Evolutionary conservation across 1,139 yeast genomes (phyloP).

Genomic region (Candida pseudoviswanathii): DNA sequence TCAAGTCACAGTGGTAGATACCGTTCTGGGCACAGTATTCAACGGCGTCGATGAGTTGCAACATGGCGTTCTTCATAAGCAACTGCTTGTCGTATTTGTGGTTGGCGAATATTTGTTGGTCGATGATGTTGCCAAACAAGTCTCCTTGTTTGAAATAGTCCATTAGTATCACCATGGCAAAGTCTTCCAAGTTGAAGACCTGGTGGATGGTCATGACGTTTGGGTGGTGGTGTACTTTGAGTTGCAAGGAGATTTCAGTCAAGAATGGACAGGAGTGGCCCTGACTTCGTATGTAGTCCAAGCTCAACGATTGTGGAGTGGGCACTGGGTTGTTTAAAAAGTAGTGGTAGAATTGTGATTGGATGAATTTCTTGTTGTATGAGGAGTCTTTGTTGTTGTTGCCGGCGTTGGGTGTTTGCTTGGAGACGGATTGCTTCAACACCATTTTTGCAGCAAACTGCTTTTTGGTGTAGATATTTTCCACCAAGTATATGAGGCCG

Average conservation of each 20-base stretch:
- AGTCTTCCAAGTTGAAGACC: conserved; percentile 59
- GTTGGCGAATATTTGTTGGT: conserved; percentile 54
- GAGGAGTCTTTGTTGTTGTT: conserved; percentile 22
- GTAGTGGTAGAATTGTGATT: conserved; percentile 30
- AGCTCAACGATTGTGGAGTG: conserved; percentile 31
- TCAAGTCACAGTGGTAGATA: conserved; percentile 85
- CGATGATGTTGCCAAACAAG: conserved; percentile 78
- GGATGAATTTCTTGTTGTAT: conserved; percentile 35
- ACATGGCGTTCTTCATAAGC: conserved; percentile 69
- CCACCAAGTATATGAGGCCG: conserved; percentile 78
- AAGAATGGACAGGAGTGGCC: conserved; percentile 51
- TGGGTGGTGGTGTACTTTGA: conserved; percentile 75
- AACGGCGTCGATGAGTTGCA: conserved; percentile 75
- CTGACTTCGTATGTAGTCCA: conserved; percentile 44
- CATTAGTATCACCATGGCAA: conserved; percentile 66
- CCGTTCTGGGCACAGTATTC: conserved; percentile 66
- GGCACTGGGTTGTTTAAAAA: conserved; percentile 25
- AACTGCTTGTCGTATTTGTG: conserved; percentile 33
- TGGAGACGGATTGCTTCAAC: conserved; percentile 44
- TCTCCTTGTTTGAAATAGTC: conserved; percentile 86
- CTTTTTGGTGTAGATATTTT: conserved; percentile 51
- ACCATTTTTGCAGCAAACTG: conserved; percentile 76
- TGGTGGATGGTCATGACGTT: conserved; percentile 75
- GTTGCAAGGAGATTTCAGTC: conserved; percentile 73
- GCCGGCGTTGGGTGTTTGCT: conserved; percentile 10